Evolutionary conservation across 805 yeast genomes (phyloP), one percentile per base, ranked within the genome.

Genomic region (Pachysolen tannophilus): DNA sequence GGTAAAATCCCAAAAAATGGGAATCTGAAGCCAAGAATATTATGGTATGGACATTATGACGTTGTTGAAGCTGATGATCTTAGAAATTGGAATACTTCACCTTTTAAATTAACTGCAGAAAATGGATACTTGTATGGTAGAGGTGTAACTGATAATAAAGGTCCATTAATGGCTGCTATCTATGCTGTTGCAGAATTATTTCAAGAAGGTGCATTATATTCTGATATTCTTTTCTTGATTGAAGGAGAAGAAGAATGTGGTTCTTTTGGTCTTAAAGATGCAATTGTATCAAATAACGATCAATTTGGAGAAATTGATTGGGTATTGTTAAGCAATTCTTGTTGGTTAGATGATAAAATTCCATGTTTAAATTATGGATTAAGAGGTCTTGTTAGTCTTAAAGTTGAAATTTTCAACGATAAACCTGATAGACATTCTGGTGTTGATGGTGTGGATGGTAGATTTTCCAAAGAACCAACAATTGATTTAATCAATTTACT

Each of bases 181-280:
- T 87, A 77, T 57, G 85, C 95, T 0, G 94, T 82, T 14, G 88
- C 92, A 0, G 85, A 82, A 35, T 57, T 86, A 10, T 60, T 60
- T 35, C 70, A 70, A 20, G 56, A 61, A 8, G 60, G 66, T 0
- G 56, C 70, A 30, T 65, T 92, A 15, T 61, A 65, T 6, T 68
- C 79, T 30, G 95, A 90, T 53, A 79, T 90, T 3, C 76, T 82
- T 0, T 88, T 92, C 47, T 50, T 90, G 11, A 67, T 90, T 32
- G 98, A 90, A 58, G 98, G 98, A 30, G 96, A 87, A 55, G 98
- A 92, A 57, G 98, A 90, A 55, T 72, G 84, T 38, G 97, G 97
- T 1, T 84, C 95, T 0, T 72, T 71, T 47, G 96, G 97, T 0
- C 86, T 90, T 52, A 77, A 78, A 47, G 67, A 75, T 3, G 77